Conservation (phyloP, 805 yeast species). For the Torulaspora delbrueckii region DNA sequence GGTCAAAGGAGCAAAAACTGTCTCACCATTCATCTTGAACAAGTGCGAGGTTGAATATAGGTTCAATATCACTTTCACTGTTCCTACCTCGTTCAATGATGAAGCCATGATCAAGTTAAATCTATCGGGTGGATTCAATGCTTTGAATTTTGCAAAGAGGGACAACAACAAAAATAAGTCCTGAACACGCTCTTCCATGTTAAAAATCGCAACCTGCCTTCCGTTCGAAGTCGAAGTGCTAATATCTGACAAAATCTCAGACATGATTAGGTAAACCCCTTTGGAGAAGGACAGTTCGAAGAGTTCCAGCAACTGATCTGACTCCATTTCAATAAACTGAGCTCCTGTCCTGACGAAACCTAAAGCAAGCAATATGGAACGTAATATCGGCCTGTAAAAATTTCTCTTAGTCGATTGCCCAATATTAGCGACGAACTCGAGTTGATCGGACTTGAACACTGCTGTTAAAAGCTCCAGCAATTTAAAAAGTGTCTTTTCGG, state of each 20-base stretch:
- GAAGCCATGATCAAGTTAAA: conserved; percentile 49
- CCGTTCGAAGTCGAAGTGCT: conserved; percentile 36
- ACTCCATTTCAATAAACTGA: conserved; percentile 42
- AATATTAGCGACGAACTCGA: conserved; percentile 45
- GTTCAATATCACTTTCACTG: conserved; percentile 56
- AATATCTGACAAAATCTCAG: conserved; percentile 55
- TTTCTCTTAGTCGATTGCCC: conserved; percentile 37
- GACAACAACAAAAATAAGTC: conserved; percentile 62
- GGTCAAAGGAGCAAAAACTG: conserved; percentile 66
- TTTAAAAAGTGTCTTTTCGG: conserved; percentile 28
- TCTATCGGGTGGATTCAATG: conserved; percentile 43
- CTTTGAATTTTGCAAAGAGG: conserved; percentile 54
- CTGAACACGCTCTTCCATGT: conserved; percentile 50
- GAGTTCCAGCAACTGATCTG: conserved; percentile 50
- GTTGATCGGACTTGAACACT: conserved; percentile 44
- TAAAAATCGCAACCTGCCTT: conserved; percentile 32
- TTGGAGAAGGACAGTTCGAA: conserved; percentile 61
- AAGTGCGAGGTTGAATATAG: conserved; percentile 65
- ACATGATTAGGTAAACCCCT: conserved; percentile 57
- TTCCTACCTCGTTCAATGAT: conserved; percentile 51
- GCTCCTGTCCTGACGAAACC: conserved; percentile 41
- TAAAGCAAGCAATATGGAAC: conserved; percentile 50
- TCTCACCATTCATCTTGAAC: conserved; percentile 55
- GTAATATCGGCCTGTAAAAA: conserved; percentile 54
- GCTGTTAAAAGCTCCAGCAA: conserved; percentile 25